Percentiles rank a stretch among this genome's conserved stretches.
These are phyloP conservation scores for Cladosporium sp. DNA, from an alignment of 2,329 filamentous ascomycete genomes.

Conservation along the genomic window DNA sequence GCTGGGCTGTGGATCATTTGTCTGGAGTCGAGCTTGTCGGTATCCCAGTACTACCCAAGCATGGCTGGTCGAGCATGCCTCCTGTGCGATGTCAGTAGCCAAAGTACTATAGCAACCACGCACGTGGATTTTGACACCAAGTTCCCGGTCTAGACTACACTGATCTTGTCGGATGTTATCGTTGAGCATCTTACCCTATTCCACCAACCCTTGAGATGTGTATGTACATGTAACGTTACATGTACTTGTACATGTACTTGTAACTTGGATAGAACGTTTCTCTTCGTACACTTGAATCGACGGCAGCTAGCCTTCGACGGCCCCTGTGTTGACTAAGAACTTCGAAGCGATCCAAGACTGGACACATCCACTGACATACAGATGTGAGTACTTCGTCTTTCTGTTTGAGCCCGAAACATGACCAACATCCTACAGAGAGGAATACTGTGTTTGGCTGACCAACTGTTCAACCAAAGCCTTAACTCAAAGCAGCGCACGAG, in stretches of 20 bases:
- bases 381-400: not conserved
- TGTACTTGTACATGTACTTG: too few species aligned
- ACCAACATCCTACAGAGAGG: not conserved
- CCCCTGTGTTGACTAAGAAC: too few species aligned
- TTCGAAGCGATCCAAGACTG: too few species aligned
- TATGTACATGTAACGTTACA: too few species aligned
- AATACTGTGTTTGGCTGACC: not conserved
- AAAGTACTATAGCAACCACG: not conserved
- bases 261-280: too few species aligned
- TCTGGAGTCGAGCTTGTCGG: not conserved
- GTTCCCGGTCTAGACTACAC: not conserved
- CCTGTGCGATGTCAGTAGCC: not conserved
- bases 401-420: not conserved
- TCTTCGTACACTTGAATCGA: not conserved
- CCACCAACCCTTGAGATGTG: not conserved
- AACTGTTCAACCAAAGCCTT: not conserved
- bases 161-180: not conserved
- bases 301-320: not conserved
- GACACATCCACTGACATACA: too few species aligned
- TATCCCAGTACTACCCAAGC: not conserved
- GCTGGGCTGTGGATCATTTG: conserved; percentile 2
- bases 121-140: not conserved
- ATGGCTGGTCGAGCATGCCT: not conserved
- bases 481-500: not conserved
- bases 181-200: not conserved